Conservation (phyloP, 176 grass and related monocot genomes). For the Triticum turgidum region DNA sequence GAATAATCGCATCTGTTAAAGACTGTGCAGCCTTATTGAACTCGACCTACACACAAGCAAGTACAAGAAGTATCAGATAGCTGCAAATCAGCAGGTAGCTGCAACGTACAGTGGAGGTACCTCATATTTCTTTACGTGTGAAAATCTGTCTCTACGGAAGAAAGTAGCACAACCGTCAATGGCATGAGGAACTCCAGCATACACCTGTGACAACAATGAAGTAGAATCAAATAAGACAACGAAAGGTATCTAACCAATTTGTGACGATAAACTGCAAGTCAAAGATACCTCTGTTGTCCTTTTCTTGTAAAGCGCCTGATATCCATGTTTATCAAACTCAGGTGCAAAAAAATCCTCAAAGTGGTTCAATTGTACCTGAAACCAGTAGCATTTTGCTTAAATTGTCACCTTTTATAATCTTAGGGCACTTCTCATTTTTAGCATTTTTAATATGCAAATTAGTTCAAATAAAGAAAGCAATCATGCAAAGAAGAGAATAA, state of each 20-base stretch:
- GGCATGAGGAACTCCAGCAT: constrained; percentile 58
- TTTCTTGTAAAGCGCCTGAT: constrained; percentile 98
- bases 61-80: constrained; percentile 34
- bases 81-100: constrained; percentile 22
- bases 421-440: not conserved
- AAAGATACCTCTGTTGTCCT: constrained; percentile 83
- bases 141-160: constrained; percentile 98
- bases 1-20: constrained; percentile 87
- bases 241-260: constrained; percentile 14
- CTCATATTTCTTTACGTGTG: constrained; percentile 99
- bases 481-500: constrained; percentile 19
- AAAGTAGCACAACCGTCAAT: constrained; percentile 97
- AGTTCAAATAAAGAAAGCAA: constrained; percentile 11
- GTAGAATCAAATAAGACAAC: constrained; percentile 24
- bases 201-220: constrained; percentile 54
- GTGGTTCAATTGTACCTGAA: constrained; percentile 89
- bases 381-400: constrained; percentile 34
- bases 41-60: constrained; percentile 71
- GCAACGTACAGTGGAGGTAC: constrained; percentile 38
- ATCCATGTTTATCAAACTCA: constrained; percentile 98
- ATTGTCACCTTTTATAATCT: not conserved
- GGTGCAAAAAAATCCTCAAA: constrained; percentile 95
- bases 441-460: constrained; percentile 1
- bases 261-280: constrained; percentile 11
- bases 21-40: constrained; percentile 99